Evolutionary conservation across 768 basidiomycete species (phyloP).

Genomic region (Cyclocybe cylindracea): DNA sequence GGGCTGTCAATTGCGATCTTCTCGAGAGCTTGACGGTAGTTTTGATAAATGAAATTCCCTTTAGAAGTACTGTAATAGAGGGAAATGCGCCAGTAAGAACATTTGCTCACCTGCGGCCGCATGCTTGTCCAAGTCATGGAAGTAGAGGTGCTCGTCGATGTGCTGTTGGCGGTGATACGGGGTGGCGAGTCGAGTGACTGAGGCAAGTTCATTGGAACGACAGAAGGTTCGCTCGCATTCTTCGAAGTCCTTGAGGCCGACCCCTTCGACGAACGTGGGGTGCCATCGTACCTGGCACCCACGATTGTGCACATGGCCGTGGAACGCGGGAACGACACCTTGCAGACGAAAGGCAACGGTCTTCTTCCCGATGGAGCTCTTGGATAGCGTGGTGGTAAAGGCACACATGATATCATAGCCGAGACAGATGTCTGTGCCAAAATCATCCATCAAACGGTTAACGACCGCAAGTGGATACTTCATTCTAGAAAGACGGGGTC

Average conservation of each 20-base stretch:
- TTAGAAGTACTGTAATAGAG: too few species aligned
- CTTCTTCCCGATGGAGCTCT: conserved; percentile 16
- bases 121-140: conserved; percentile 21
- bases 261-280: conserved; percentile 24
- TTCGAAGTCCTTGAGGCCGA: conserved; percentile 30
- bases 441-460: conserved; percentile 10
- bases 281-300: conserved; percentile 23
- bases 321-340: conserved; percentile 13
- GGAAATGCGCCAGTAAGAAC: too few species aligned
- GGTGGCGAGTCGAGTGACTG: conserved; percentile 17
- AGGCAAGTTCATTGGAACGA: conserved; percentile 30
- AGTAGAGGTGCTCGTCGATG: too few species aligned
- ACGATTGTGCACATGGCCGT: too few species aligned
- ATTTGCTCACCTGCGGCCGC: conserved; percentile 12
- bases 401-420: conserved; percentile 30
- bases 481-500: conserved; percentile 14
- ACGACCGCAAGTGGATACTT: conserved; percentile 27
- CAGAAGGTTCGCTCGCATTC: too few species aligned
- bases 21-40: too few species aligned
- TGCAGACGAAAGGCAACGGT: conserved; percentile 3
- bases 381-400: conserved; percentile 21
- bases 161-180: conserved; percentile 23
- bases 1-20: too few species aligned
- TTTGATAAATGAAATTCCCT: too few species aligned
- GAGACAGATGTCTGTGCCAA: conserved; percentile 12